These are phyloP conservation scores for Tricholomella constricta DNA, from an alignment of 768 basidiomycete genomes.

Conservation along the genomic window DNA sequence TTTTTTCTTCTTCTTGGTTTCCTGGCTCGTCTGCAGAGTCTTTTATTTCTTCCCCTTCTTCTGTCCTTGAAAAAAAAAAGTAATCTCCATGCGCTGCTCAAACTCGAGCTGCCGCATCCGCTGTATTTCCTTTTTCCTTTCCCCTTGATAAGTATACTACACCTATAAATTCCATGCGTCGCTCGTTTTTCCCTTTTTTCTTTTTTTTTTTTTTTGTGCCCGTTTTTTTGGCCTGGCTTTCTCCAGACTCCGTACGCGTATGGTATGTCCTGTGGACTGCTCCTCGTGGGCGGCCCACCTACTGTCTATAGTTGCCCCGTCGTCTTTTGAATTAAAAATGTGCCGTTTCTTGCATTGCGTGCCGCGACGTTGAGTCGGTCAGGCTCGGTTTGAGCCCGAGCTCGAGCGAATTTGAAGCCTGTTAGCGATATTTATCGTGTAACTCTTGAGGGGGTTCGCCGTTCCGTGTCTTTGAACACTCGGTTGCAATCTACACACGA, in stretches of 20 bases:
- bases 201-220: constrained; percentile 1
- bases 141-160: constrained; percentile 12
- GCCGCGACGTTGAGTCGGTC: too few species aligned
- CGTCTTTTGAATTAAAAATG: background rate
- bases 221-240: background rate
- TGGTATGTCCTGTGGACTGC: constrained; percentile 15
- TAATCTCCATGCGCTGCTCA: too few species aligned
- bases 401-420: too few species aligned
- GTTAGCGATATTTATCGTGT: too few species aligned
- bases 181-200: constrained; percentile 5
- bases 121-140: constrained; percentile 1
- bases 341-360: background rate
- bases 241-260: constrained; percentile 1
- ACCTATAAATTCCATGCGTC: background rate
- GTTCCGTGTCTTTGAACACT: too few species aligned
- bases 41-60: too few species aligned
- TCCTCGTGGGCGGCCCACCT: background rate
- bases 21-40: too few species aligned
- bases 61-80: background rate
- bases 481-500: too few species aligned
- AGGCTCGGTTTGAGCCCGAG: too few species aligned
- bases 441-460: too few species aligned
- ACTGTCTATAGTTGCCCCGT: constrained; percentile 10
- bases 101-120: too few species aligned
- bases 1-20: too few species aligned